Base-by-base conservation (phyloP, 768 basidiomycete species). In the Lactifluus pinguis region DNA sequence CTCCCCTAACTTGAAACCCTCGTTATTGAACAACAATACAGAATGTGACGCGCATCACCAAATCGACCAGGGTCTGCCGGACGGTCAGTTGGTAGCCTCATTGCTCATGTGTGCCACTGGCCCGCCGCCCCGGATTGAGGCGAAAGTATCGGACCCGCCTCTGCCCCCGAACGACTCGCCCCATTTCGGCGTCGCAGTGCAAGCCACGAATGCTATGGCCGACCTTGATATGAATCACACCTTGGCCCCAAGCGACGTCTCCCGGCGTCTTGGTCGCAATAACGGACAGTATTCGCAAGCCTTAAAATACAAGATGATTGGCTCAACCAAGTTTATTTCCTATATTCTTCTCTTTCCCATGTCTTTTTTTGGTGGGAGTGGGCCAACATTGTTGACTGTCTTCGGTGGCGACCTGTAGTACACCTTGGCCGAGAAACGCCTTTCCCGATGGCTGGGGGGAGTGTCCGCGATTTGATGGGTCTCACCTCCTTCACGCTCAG, bases 391-490 rank as follows among this genome's bases (percentile, higher is more conserved):
- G 51, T 71, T 85, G 15, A 80, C 79, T 1, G 81, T 85, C 56
- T 85, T 89, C 64, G 89, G 86, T 5, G 86, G 87, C 7, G 85
- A 85, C 59, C 66, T 90, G 41, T 72, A 78, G 41, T 72, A 78
- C 42, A 64, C 77, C 52, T 70, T 92, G n/a, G 69, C 75, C 9
- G 85, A 92, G 49, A 88, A 92, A 64, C 80, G 87, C 17, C 68
- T 92, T 34, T 34, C 83, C 85, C 0, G 77, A 85, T 0, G 82
- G 82, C 21, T 91, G 87, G 86, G 86, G 89, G 68, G 0, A 73
- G 79, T 14, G 70, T 82, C 34, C 75, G 78, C 19, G 72, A 76
- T 39, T 79, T 73, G 0, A 73, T 77, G 56, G 88, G 89, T 0
- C 70, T 89, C 36, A 88, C 87, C 0, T 71, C 90, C 7, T 50